Conservation (phyloP, 2,329 filamentous ascomycete genomes). For the Orbilia javanica region DNA sequence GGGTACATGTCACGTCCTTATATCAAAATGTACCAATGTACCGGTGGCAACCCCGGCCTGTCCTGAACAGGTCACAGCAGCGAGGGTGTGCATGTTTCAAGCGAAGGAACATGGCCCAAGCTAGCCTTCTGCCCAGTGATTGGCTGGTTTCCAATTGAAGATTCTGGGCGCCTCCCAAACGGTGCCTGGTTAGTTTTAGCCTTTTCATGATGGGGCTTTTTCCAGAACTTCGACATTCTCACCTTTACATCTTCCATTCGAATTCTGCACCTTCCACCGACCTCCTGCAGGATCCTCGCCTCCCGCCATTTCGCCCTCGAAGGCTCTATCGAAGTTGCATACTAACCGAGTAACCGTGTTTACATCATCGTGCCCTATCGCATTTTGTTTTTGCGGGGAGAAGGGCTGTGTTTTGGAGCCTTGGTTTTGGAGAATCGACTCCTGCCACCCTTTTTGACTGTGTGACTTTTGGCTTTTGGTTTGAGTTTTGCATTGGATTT, state of each 20-base stretch:
- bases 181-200: slow-evolving; percentile 32
- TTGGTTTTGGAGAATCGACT: neutral
- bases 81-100: slow-evolving; percentile 46
- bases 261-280: neutral
- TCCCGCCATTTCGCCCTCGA: neutral
- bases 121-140: slow-evolving; percentile 5
- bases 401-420: neutral
- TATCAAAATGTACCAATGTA: too few species aligned
- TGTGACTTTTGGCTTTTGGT: slow-evolving; percentile 10
- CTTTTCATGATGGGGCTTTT: slow-evolving; percentile 43
- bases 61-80: slow-evolving; percentile 19
- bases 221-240: slow-evolving; percentile 40
- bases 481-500: slow-evolving; percentile 27
- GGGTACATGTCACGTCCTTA: too few species aligned
- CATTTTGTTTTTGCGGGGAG: neutral
- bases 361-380: neutral
- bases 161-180: slow-evolving; percentile 37
- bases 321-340: neutral
- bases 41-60: neutral
- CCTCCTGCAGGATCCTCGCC: neutral
- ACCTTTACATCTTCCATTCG: slow-evolving; percentile 18
- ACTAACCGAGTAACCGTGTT: neutral
- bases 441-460: slow-evolving; percentile 25
- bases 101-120: slow-evolving; percentile 1
- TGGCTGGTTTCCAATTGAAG: slow-evolving; percentile 35